A percentile compares a stretch with the other conserved stretches of the same genome.
Evolutionary conservation across 2,329 filamentous ascomycete genomes (phyloP).

Genomic region (Microdochium trichocladiopsis): DNA sequence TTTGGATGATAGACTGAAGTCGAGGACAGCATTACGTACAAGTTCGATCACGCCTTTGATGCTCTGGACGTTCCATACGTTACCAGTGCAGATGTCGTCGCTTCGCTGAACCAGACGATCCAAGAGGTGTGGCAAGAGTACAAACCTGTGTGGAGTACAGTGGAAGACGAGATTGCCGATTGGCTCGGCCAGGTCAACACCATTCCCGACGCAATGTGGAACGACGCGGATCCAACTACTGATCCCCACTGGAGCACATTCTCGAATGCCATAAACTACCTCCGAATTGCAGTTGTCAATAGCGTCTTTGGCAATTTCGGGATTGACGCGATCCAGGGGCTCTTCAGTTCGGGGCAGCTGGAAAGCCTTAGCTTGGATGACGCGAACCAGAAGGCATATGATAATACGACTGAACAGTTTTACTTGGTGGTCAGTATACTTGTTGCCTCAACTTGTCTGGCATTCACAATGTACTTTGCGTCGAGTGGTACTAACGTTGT

Average conservation of each 20-base stretch:
- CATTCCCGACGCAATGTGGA: background rate
- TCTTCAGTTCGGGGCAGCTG: background rate
- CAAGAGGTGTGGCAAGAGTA: slow-evolving; percentile 1
- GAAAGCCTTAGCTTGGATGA: background rate
- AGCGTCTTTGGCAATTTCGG: slow-evolving; percentile 7
- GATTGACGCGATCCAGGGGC: slow-evolving; percentile 1
- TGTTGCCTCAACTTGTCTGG: no score
- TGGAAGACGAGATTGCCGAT: background rate
- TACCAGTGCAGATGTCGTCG: slow-evolving; percentile 5
- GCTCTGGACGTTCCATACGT: slow-evolving; percentile 1
- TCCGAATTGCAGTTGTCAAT: slow-evolving; percentile 4
- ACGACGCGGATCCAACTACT: background rate
- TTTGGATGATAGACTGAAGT: slow-evolving; percentile 1
- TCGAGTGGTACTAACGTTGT: no score
- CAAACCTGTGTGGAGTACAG: background rate
- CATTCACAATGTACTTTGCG: background rate
- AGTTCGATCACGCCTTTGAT: slow-evolving; percentile 3
- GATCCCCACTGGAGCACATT: background rate
- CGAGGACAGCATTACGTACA: slow-evolving; percentile 14
- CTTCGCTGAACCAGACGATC: slow-evolving; percentile 2
- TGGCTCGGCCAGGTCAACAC: background rate
- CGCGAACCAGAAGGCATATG: background rate
- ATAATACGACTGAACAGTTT: slow-evolving; percentile 1
- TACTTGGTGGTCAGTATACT: slow-evolving; percentile 4
- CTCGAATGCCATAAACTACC: background rate